phyloP scores from a whole-genome alignment of 2,329 filamentous ascomycete genomes.

The Mycosphaerelloides madeirae region DNA sequence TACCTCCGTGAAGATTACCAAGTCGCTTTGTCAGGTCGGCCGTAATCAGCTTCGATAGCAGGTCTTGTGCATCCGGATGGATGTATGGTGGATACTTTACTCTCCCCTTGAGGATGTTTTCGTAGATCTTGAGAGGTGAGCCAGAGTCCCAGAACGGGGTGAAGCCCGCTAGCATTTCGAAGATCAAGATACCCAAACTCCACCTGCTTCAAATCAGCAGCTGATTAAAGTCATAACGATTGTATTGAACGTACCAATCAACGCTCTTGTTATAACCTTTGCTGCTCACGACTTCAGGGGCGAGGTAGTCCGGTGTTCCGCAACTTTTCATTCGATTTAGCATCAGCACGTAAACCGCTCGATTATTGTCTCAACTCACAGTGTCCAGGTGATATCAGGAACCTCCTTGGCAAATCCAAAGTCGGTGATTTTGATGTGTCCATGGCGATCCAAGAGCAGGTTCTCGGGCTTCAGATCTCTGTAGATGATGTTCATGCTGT shows the following conservation, averaged over 20 bases:
- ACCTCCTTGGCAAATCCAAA: conserved; percentile 99
- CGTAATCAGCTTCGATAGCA: conserved; percentile 89
- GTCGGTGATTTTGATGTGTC: conserved; percentile 86
- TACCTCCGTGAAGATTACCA: conserved; percentile 87
- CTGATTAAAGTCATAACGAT: not conserved
- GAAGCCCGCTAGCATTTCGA: conserved; percentile 98
- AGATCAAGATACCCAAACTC: conserved; percentile 96
- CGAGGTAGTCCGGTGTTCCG: conserved; percentile 94
- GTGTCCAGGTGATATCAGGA: conserved; percentile 97
- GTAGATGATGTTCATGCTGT: conserved; percentile 94
- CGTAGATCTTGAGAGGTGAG: conserved; percentile 98
- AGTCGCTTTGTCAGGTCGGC: conserved; percentile 90
- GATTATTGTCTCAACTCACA: conserved; percentile 35
- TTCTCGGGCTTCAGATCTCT: conserved; percentile 97
- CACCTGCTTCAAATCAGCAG: conserved; percentile 59
- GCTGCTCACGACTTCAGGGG: conserved; percentile 96
- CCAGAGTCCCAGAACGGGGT: conserved; percentile 99
- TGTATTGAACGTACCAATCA: conserved; percentile 68
- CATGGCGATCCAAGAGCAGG: conserved; percentile 76
- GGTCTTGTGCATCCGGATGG: conserved; percentile 86
- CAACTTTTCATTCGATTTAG: conserved; percentile 43
- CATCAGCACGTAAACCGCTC: too few relatives aligned
- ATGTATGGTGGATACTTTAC: conserved; percentile 97
- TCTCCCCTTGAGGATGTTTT: conserved; percentile 93
- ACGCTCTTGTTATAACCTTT: conserved; percentile 99